Evolutionary conservation across 805 yeast genomes (phyloP), one percentile per base, ranked within the genome.

Genomic region (Metschnikowia noctiluminum): DNA sequence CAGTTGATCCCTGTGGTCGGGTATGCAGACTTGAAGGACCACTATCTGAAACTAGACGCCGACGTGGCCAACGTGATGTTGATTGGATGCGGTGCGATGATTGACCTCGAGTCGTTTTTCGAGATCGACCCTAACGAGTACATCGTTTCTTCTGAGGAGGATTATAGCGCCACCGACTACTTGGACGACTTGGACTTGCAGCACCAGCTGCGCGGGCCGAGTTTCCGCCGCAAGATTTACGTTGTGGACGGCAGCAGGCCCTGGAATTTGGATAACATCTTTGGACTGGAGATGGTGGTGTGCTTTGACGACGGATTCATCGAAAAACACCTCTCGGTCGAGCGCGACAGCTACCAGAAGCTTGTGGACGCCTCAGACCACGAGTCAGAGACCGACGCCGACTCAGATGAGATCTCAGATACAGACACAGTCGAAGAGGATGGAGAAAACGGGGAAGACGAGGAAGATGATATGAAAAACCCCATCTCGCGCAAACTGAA

Each of bases 1-100:
- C 96, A 92, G 65, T 73, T 90, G 45, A 82, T 89, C 10, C 99
- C 99, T 0, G 92, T 94, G 10, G 90, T 89, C 15, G 99, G 99
- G 0, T 92, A 89, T 62, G 68, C 84, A 10, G 97, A 90, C 56
- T 70, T 95, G 53, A 82, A 80, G 54, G 62, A 60, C 26, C 88
- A 85, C 61, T 91, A 80, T 60, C 48, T 56, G 5, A 76, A 76
- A 46, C 68, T 94, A 38, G 97, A 91, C 61, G 76, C 70, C 6
- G 92, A 89, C 45, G 82, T 94, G 7, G 70, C 82, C 5, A 89
- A 85, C 59, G 86, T 92, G 15, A 65, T 94, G 5, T 71, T 91
- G 37, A 69, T 94, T 0, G 99, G 99, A 0, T 94, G 97, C 69
- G 99, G 99, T 12, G 95, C 96, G 4, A 82, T 87, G 80, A 80